Percentiles rank a stretch among this genome's conserved stretches.
Evolutionary conservation across 2,329 filamentous ascomycete genomes (phyloP).

Genomic region (Aureobasidium sp.): DNA sequence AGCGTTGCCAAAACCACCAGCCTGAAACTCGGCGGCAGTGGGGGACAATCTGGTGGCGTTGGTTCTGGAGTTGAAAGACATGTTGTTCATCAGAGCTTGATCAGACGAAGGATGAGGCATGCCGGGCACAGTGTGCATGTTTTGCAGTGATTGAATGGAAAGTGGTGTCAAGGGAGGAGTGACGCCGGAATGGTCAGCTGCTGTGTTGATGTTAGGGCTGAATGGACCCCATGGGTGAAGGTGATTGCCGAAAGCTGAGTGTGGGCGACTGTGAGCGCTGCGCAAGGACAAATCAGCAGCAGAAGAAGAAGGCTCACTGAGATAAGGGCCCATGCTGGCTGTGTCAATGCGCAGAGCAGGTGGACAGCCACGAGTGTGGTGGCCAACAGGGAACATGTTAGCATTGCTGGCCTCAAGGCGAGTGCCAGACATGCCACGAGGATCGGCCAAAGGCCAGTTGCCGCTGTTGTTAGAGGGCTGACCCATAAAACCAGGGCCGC

Average conservation of each 20-base stretch:
- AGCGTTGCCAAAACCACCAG: constrained; percentile 23
- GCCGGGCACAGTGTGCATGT: constrained; percentile 9
- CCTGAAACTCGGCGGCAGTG: constrained; percentile 39
- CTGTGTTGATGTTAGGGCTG: background rate
- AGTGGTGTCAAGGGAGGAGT: constrained; percentile 27
- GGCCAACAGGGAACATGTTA: constrained; percentile 7
- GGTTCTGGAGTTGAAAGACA: constrained; percentile 25
- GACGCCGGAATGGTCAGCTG: constrained; percentile 19
- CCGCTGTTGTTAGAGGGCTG: constrained; percentile 7
- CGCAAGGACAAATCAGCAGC: constrained; percentile 7
- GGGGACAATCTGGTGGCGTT: constrained; percentile 40
- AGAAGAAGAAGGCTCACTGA: constrained; percentile 15
- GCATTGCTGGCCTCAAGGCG: background rate
- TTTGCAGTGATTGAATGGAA: constrained; percentile 22
- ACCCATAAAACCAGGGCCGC: constrained; percentile 17
- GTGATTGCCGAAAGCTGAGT: constrained; percentile 29
- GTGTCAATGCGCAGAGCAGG: constrained; percentile 15
- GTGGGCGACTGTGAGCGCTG: constrained; percentile 27
- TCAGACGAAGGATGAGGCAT: constrained; percentile 21
- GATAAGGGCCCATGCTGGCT: background rate
- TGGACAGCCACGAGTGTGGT: constrained; percentile 1
- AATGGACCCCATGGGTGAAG: constrained; percentile 28
- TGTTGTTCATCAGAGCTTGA: constrained; percentile 1
- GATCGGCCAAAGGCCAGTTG: constrained; percentile 1
- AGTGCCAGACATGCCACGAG: background rate